phyloP scores from a whole-genome alignment of 192 early-diverging fungal species.

The Phlyctochytrium bullatum region DNA sequence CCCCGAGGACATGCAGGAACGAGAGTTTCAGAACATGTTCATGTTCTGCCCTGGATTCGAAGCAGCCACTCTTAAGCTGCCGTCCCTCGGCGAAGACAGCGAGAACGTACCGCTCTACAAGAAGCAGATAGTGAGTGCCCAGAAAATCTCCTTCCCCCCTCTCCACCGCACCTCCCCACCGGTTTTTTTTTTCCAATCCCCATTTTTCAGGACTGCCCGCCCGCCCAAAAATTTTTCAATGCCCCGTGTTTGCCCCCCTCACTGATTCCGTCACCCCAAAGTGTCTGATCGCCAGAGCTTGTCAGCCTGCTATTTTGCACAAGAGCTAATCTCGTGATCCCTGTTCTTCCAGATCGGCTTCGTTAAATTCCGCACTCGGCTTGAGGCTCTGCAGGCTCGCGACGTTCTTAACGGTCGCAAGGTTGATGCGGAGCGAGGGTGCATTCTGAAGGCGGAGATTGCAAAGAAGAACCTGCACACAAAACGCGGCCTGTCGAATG shows the following conservation, averaged over 20 bases:
- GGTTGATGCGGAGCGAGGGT: constrained; percentile 82
- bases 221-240: constrained; percentile 1
- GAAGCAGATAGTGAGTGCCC: constrained; percentile 84
- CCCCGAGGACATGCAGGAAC: constrained; percentile 97
- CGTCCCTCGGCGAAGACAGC: constrained; percentile 62
- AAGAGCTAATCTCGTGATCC: not conserved
- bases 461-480: constrained; percentile 98
- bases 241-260: constrained; percentile 1
- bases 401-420: constrained; percentile 89
- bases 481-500: constrained; percentile 62
- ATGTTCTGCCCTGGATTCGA: constrained; percentile 97
- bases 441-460: constrained; percentile 94
- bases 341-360: constrained; percentile 83
- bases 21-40: constrained; percentile 85
- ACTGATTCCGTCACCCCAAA: no score
- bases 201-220: constrained; percentile 8
- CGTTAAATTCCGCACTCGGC: constrained; percentile 89
- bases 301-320: not conserved
- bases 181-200: constrained; percentile 9
- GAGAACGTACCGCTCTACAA: constrained; percentile 55
- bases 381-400: constrained; percentile 89
- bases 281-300: no score
- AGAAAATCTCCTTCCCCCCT: no score
- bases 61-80: constrained; percentile 93
- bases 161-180: no score